Base-by-base conservation (phyloP, 1,284 basidiomycete species). In the Gomphus bonarii region DNA sequence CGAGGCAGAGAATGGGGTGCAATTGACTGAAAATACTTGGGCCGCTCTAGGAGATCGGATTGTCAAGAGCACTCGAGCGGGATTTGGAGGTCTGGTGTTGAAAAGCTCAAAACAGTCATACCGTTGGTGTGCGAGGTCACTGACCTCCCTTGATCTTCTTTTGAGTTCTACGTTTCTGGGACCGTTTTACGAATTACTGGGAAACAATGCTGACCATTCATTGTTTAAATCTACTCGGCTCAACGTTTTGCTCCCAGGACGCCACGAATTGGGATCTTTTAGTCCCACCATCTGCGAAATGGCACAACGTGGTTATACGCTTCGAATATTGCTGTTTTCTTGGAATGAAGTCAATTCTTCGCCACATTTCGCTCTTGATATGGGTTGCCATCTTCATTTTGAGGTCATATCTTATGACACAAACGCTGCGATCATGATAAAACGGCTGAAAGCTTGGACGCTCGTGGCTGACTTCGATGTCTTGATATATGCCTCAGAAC, bases 271-370 rank as follows among this genome's bases (percentile, higher is more conserved):
- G 16, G 59, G 53, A 1, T 57, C 63, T 4, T 68, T 82, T 35
- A 67, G 72, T 9, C 66, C 73, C 33, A 68, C 78, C 3, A 63
- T 73, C 0, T 85, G 82, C 66, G 68, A 65, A 49, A 69, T 84
- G 28, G 65, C 67, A 42, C 58, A 60, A 1, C 64, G 67, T 33
- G 74, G 74, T 16, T 68, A 76, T 58, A 62, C 61, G 20, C 40
- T 75, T 1, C 54, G 69, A 10, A 64, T 72, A 25, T 66, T 73
- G 50, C 65, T 80, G 16, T 69, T 70, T 35, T 59, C 18, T 14
- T 22, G 46, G 25, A 6, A 16, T 31, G 43, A 20, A 28, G 0
- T 3, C 6, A n/a, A 59, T 36, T 11, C 20, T 40, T 47, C 53
- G 25, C 18, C 49, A 2, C 6, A 20, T 11, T 50, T 40, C 35